Conservation (phyloP, 73 alveolate species). For the Tetrahymena elliotti region DNA sequence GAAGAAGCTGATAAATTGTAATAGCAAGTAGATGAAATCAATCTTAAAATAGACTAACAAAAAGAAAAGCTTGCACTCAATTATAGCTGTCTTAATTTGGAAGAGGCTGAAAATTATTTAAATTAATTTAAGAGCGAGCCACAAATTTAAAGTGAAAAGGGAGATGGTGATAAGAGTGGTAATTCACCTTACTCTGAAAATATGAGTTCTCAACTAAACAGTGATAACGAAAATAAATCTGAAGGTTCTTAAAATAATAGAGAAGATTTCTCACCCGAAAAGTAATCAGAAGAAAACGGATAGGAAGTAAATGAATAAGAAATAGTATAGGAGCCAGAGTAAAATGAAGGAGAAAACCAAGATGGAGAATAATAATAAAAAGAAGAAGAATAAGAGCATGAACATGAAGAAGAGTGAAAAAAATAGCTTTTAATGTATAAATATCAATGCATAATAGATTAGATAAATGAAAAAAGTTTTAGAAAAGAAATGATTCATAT, state of each 20-base stretch:
- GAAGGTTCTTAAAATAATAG: neutral
- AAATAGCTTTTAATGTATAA: too few relatives aligned
- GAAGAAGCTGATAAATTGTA: neutral
- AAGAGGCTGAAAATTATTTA: neutral
- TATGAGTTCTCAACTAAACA: neutral
- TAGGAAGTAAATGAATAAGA: neutral
- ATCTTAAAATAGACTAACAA: neutral
- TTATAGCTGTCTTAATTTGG: neutral
- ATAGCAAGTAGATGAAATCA: neutral
- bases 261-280: neutral
- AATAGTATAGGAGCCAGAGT: neutral
- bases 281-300: neutral
- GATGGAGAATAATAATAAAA: neutral
- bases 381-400: neutral
- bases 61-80: neutral
- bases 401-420: neutral
- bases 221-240: neutral
- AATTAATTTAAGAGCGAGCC: neutral
- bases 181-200: neutral
- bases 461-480: too few relatives aligned
- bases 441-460: neutral
- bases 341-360: neutral
- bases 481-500: too few relatives aligned
- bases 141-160: neutral
- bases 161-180: neutral